These are phyloP conservation scores for Mortierella polycephala DNA, from an alignment of 371 early-diverging fungal species.

Conservation along the genomic window DNA sequence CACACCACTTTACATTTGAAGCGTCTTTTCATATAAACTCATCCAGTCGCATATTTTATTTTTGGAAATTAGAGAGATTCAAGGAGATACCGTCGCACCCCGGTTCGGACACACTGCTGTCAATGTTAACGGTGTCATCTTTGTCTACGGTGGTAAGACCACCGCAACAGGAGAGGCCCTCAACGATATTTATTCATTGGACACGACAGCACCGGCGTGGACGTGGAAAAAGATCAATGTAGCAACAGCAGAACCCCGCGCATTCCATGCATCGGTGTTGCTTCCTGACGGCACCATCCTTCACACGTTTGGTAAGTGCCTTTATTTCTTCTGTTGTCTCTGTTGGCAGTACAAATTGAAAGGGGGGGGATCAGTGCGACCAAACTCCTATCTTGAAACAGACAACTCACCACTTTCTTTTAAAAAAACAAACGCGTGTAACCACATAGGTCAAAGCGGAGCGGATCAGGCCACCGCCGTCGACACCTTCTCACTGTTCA, in stretches of 20 bases:
- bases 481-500: constrained; percentile 12
- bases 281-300: constrained; percentile 23
- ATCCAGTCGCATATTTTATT: neutral
- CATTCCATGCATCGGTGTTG: constrained; percentile 38
- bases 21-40: too few relatives aligned
- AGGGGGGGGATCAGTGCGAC: too few relatives aligned
- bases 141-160: constrained; percentile 32
- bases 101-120: constrained; percentile 39
- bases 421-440: neutral
- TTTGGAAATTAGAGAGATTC: neutral
- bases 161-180: neutral
- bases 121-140: constrained; percentile 14
- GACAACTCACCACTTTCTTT: neutral
- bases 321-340: neutral
- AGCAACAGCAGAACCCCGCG: constrained; percentile 30
- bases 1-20: neutral
- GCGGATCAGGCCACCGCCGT: constrained; percentile 2
- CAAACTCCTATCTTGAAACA: too few relatives aligned
- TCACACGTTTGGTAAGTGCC: constrained; percentile 30
- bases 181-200: constrained; percentile 18
- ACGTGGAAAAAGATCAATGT: constrained; percentile 13
- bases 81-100: neutral
- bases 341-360: neutral
- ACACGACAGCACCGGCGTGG: constrained; percentile 19
- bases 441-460: constrained; percentile 23